phyloP scores from a whole-genome alignment of 164 flowering plant species.

The Taxillus chinensis region DNA sequence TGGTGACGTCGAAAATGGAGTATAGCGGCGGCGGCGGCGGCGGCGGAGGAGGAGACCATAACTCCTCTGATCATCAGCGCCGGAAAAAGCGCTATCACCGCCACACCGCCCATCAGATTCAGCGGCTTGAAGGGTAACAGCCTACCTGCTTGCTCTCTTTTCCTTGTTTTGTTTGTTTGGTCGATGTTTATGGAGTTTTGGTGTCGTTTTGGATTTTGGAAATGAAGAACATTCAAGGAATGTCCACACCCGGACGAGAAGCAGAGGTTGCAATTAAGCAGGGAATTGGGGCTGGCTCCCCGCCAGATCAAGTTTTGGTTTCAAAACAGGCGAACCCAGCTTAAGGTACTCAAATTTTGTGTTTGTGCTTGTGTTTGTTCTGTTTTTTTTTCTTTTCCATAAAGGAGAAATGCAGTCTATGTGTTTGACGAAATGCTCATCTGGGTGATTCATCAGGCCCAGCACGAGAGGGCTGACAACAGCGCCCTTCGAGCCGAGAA shows the following conservation, averaged over 20 bases:
- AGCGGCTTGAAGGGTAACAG: constrained; percentile 61
- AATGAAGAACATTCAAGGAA: constrained; percentile 62
- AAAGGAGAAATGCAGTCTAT: no score
- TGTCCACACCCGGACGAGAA: constrained; percentile 91
- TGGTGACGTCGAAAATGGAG: background rate
- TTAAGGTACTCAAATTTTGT: constrained; percentile 41
- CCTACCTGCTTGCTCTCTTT: background rate
- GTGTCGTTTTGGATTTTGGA: background rate
- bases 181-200: background rate
- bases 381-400: background rate
- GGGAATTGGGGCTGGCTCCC: constrained; percentile 67
- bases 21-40: constrained; percentile 18
- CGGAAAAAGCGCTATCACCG: constrained; percentile 77
- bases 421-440: no score
- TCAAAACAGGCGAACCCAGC: constrained; percentile 75
- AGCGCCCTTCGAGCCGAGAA: constrained; percentile 10
- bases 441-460: constrained; percentile 31
- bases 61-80: constrained; percentile 34
- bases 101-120: constrained; percentile 78
- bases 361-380: background rate
- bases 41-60: constrained; percentile 45
- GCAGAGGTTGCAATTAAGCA: constrained; percentile 50
- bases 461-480: constrained; percentile 25
- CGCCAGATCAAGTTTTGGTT: constrained; percentile 93
- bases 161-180: background rate